Evolutionary conservation across 2,329 filamentous ascomycete species (phyloP).

Genomic region (Mycosphaerella sp.): DNA sequence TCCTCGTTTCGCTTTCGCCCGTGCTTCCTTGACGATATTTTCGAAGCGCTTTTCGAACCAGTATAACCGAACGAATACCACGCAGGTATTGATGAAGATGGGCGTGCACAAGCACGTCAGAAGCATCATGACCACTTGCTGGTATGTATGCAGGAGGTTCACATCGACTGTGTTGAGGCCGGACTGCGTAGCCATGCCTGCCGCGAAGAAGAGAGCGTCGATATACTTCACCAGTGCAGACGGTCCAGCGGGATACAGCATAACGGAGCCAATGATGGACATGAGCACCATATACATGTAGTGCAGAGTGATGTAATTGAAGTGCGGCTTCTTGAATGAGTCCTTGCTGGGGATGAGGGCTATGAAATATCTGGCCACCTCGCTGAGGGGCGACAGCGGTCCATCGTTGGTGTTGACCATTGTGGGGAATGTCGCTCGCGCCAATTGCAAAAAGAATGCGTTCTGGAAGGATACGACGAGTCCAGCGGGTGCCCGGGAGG

Average conservation of each 20-base stretch:
- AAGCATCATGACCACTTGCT: constrained; percentile 60
- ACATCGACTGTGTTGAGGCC: constrained; percentile 71
- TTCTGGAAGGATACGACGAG: not conserved
- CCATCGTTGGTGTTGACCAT: constrained; percentile 4
- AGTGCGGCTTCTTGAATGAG: constrained; percentile 48
- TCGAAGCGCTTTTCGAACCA: constrained; percentile 99
- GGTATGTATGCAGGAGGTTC: constrained; percentile 43
- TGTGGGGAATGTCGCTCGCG: not conserved
- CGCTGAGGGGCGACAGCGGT: constrained; percentile 16
- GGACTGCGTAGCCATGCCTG: constrained; percentile 81
- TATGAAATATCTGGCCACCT: constrained; percentile 18
- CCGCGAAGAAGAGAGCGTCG: constrained; percentile 83
- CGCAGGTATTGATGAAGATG: constrained; percentile 74
- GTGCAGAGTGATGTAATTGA: constrained; percentile 76
- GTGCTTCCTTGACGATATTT: constrained; percentile 68
- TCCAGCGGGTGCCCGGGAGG: not conserved
- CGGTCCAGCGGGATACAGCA: constrained; percentile 57
- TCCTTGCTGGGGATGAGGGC: constrained; percentile 14
- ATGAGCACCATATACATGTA: constrained; percentile 77
- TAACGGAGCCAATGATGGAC: constrained; percentile 65
- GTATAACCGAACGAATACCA: constrained; percentile 88
- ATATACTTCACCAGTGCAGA: constrained; percentile 58
- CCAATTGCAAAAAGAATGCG: not conserved
- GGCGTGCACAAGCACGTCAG: constrained; percentile 70
- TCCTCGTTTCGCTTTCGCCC: constrained; percentile 55